These are phyloP conservation scores for Serendipita sp. DNA, from an alignment of 768 basidiomycete species.

Conservation along the genomic window DNA sequence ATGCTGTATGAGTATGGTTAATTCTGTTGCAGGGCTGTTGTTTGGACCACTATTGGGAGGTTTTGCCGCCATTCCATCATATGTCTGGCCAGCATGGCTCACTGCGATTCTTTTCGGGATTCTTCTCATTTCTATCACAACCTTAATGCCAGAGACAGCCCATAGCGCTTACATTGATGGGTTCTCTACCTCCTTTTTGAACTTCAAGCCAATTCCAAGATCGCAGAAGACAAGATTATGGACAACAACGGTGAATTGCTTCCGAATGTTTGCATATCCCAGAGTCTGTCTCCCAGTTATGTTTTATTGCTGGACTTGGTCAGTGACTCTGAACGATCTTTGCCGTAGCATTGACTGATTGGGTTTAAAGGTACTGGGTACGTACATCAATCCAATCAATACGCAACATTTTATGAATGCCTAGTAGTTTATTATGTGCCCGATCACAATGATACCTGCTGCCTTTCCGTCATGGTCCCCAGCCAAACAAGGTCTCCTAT, in stretches of 20 bases:
- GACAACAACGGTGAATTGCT: conserved; percentile 7
- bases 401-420: neutral
- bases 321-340: neutral
- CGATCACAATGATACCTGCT: conserved; percentile 12
- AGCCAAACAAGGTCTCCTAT: conserved; percentile 10
- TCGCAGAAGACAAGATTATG: conserved; percentile 5
- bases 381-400: neutral
- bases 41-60: conserved; percentile 12
- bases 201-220: conserved; percentile 4
- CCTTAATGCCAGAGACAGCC: conserved; percentile 11
- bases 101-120: conserved; percentile 12
- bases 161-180: neutral
- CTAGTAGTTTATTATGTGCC: conserved; percentile 11
- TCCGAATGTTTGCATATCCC: conserved; percentile 10
- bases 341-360: neutral
- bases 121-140: conserved; percentile 7
- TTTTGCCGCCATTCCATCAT: conserved; percentile 11
- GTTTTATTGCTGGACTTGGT: conserved; percentile 14
- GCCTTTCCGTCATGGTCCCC: conserved; percentile 10
- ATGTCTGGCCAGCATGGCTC: conserved; percentile 10
- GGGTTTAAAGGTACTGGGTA: conserved; percentile 9
- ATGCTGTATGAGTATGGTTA: neutral
- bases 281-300: conserved; percentile 11
- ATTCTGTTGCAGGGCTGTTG: conserved; percentile 5
- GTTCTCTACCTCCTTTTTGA: conserved; percentile 4